Evolutionary conservation across 805 yeast genomes (phyloP).

Genomic region (Trichomonascus vanleenenianus): DNA sequence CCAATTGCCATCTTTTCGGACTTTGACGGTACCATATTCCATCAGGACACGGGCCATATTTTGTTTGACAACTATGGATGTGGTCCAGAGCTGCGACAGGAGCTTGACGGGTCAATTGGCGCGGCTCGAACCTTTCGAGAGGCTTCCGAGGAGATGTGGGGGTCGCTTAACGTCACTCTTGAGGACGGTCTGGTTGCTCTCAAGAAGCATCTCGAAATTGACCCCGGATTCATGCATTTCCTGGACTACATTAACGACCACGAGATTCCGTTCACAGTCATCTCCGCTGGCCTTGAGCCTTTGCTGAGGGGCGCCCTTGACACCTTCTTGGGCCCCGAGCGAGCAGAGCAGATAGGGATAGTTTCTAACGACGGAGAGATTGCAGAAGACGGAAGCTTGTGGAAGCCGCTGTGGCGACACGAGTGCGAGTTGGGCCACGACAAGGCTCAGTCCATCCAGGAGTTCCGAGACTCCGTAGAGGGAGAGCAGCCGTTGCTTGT

Average conservation of each 20-base stretch:
- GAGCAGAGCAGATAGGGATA: slow-evolving; percentile 31
- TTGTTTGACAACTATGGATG: slow-evolving; percentile 37
- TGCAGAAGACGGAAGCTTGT: slow-evolving; percentile 29
- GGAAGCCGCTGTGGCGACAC: slow-evolving; percentile 37
- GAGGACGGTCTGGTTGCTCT: slow-evolving; percentile 32
- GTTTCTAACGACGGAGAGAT: slow-evolving; percentile 35
- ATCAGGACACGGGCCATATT: slow-evolving; percentile 40
- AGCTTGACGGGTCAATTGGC: slow-evolving; percentile 32
- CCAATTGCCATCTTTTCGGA: slow-evolving; percentile 22
- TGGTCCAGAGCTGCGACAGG: slow-evolving; percentile 31
- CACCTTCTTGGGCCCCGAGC: slow-evolving; percentile 32
- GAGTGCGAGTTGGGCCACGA: slow-evolving; percentile 38
- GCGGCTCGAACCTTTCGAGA: slow-evolving; percentile 31
- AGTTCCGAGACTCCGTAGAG: slow-evolving; percentile 25
- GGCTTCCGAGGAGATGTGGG: slow-evolving; percentile 38
- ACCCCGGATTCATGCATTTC: slow-evolving; percentile 33
- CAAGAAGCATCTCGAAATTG: slow-evolving; percentile 30
- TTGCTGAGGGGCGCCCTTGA: slow-evolving; percentile 35
- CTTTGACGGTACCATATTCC: slow-evolving; percentile 39
- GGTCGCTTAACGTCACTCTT: slow-evolving; percentile 33
- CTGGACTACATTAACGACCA: slow-evolving; percentile 32
- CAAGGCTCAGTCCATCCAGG: slow-evolving; percentile 34
- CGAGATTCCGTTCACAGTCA: slow-evolving; percentile 34
- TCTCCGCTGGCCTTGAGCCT: slow-evolving; percentile 38
- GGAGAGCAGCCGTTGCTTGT: slow-evolving; percentile 23